Evolutionary conservation across 148 eudicot species (phyloP).

Genomic region (Rhododendron molle): DNA sequence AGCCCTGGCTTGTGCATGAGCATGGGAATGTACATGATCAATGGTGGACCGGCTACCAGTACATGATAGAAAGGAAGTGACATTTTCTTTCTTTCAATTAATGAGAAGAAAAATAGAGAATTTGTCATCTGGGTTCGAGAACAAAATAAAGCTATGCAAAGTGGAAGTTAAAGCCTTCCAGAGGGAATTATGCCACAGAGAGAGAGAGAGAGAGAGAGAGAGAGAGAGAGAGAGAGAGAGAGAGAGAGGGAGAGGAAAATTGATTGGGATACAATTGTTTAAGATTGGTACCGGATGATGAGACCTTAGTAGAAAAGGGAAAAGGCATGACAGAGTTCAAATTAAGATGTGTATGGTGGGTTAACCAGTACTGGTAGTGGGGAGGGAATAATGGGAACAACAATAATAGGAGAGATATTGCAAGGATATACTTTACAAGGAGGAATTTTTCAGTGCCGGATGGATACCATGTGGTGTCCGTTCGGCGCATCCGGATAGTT

Average conservation of each 20-base stretch:
- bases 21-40: not conserved
- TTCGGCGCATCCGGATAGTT: no score
- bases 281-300: not conserved
- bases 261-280: no score
- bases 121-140: no score
- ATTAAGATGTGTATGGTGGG: not conserved
- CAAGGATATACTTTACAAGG: no score
- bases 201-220: not conserved
- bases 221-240: no score
- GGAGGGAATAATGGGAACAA: not conserved
- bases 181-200: slow-evolving; percentile 7
- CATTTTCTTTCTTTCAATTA: no score
- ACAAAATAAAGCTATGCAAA: slow-evolving; percentile 12
- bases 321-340: slow-evolving; percentile 17
- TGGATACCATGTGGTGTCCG: fast-evolving
- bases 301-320: not conserved
- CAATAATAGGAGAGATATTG: not conserved
- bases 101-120: no score
- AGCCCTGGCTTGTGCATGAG: no score
- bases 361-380: slow-evolving; percentile 18
- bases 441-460: no score
- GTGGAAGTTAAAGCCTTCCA: slow-evolving; percentile 23
- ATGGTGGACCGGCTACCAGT: not conserved
- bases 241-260: not conserved
- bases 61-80: no score